A percentile compares a stretch with the other conserved stretches of the same genome.
These are phyloP conservation scores for Cladophialophora carrionii DNA, from an alignment of 2,329 filamentous ascomycete genomes.

Conservation along the genomic window DNA sequence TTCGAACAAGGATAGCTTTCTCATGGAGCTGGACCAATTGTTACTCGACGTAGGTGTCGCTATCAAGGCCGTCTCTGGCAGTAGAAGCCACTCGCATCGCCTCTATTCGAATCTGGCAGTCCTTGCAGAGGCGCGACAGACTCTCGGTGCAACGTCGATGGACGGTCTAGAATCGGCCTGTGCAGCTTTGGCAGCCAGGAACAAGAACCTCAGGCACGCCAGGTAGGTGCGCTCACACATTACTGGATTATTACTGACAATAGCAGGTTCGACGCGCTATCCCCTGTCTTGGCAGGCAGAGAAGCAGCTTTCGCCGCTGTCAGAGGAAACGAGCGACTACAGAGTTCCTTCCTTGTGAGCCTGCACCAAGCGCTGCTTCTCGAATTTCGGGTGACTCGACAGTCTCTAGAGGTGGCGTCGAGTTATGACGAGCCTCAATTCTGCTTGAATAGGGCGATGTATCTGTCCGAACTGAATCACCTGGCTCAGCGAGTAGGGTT, in stretches of 20 bases:
- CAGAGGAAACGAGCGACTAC: constrained; percentile 68
- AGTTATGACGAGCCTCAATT: constrained; percentile 83
- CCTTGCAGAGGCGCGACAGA: constrained; percentile 30
- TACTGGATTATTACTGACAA: constrained; percentile 4
- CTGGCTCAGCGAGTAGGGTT: constrained; percentile 72
- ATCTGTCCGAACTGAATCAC: constrained; percentile 75
- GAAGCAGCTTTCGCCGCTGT: constrained; percentile 81
- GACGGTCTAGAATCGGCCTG: constrained; percentile 26
- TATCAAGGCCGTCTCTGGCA: constrained; percentile 3
- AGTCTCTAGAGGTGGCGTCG: constrained; percentile 74
- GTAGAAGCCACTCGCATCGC: constrained; percentile 3
- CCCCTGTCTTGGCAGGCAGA: constrained; percentile 77
- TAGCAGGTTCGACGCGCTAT: constrained; percentile 63
- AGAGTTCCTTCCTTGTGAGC: constrained; percentile 63
- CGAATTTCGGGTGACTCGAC: constrained; percentile 75
- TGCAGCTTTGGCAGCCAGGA: constrained; percentile 18
- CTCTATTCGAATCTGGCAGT: constrained; percentile 28
- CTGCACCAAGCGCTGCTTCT: constrained; percentile 67
- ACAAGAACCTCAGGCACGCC: constrained; percentile 23
- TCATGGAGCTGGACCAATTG: constrained; percentile 21
- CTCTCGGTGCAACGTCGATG: constrained; percentile 16
- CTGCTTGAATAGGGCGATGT: constrained; percentile 81
- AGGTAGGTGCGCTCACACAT: constrained; percentile 20
- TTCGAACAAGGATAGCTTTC: constrained; percentile 21
- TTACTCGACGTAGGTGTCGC: constrained; percentile 10